Base-by-base conservation (phyloP, 257 asterid species). In the Striga asiatica region DNA sequence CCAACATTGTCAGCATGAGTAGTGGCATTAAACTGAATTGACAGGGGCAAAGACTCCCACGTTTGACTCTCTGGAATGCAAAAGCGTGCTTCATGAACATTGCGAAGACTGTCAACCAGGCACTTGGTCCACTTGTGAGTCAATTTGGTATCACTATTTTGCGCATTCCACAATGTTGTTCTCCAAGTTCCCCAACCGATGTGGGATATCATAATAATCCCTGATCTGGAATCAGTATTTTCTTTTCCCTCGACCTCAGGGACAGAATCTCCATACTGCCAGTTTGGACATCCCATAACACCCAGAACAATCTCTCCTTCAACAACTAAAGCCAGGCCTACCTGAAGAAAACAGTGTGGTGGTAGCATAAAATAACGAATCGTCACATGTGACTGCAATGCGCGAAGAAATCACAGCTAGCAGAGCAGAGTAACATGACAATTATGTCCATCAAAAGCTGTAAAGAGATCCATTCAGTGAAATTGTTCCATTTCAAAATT, bases 231-330 rank as follows among this genome's bases (percentile, higher is more conserved):
- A 45, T 52, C 60, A 24, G 39, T 35, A 11, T 63, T 61, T 32
- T 60, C 77, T 54, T 57, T 51, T 68, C 52, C 76, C 58, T 63
- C 73, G 69, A 28, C 16, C 16, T 51, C 69, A 18, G 57, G 8
- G 21, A 48, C 56, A 27, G 71, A 67, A 61, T 66, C 54, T 20
- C 61, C 68, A 24, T 66, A 79, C 51, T 37, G 75, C 98, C 98
- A 91, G 70, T 87, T 82, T 0, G 98, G 98, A 70, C 98, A 87
- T 58, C 96, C 95, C 96, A 91, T 87, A 54, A 87, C 94, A 39
- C 98, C 98, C 69, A 91, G 70, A 60, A 80, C 96, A 70, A 84
- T 80, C 71, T 91, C 76, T 23, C 95, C 98, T 58, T 84, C 76
- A 68, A 84, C 92, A 25, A 87, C 85, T 58, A 91, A 88, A 68